phyloP scores from a whole-genome alignment of 495 filamentous ascomycete species.

The Clohesyomyces aquaticus region DNA sequence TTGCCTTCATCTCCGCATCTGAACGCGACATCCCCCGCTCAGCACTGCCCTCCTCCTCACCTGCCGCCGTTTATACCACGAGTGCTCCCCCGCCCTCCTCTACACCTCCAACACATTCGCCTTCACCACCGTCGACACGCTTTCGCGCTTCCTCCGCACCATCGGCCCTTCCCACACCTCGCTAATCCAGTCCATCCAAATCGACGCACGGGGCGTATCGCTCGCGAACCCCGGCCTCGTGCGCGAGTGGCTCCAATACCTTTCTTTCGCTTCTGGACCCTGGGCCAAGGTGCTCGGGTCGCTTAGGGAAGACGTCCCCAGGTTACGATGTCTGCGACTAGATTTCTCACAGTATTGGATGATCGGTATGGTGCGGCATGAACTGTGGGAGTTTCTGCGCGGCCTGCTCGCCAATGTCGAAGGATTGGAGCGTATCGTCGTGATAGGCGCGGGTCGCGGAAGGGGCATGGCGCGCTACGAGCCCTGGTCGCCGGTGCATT shows the following conservation, averaged over 20 bases:
- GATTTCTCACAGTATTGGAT: conserved; percentile 31
- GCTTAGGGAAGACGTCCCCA: conserved; percentile 15
- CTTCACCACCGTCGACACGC: conserved; percentile 33
- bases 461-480: conserved; percentile 21
- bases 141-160: conserved; percentile 22
- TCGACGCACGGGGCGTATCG: conserved; percentile 29
- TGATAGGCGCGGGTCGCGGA: conserved; percentile 28
- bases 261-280: conserved; percentile 15
- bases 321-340: conserved; percentile 25
- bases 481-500: conserved; percentile 36
- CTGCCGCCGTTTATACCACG: conserved; percentile 32
- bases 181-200: conserved; percentile 25
- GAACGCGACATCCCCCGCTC: neutral
- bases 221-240: conserved; percentile 13
- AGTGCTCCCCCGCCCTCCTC: conserved; percentile 25
- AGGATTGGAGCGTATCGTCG: conserved; percentile 26
- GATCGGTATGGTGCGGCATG: conserved; percentile 24
- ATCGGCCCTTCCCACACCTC: conserved; percentile 1
- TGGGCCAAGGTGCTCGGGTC: conserved; percentile 27
- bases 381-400: conserved; percentile 34
- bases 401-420: conserved; percentile 19
- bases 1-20: neutral
- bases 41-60: conserved; percentile 30
- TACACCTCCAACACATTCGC: conserved; percentile 35
- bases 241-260: conserved; percentile 34